These are phyloP conservation scores for Pichia cactophila DNA, from an alignment of 1,139 yeast genomes.

Conservation along the genomic window DNA sequence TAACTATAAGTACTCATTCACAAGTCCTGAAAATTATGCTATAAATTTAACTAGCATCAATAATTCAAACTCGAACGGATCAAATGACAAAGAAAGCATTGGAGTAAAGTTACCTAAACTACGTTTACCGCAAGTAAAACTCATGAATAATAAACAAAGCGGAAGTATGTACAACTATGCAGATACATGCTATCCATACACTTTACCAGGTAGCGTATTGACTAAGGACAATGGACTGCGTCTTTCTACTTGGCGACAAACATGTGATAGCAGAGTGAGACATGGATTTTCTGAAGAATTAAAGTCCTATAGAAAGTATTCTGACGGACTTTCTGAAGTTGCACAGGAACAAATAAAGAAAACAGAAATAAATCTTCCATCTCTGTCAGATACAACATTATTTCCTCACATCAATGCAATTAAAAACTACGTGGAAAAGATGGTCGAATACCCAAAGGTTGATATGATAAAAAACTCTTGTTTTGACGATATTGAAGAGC, in stretches of 20 bases:
- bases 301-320: constrained; percentile 24
- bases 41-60: not conserved
- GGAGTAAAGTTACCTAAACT: constrained; percentile 27
- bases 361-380: constrained; percentile 1
- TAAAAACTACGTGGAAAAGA: constrained; percentile 1
- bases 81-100: constrained; percentile 25
- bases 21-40: constrained; percentile 15
- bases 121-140: constrained; percentile 14
- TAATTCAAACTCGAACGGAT: not conserved
- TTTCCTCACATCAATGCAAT: constrained; percentile 10
- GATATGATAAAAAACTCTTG: constrained; percentile 15
- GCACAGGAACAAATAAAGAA: not conserved
- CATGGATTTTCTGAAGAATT: constrained; percentile 23
- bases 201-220: constrained; percentile 28
- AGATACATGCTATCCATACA: constrained; percentile 38
- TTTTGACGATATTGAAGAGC: constrained; percentile 16
- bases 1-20: constrained; percentile 11
- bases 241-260: constrained; percentile 28
- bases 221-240: constrained; percentile 21
- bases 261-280: constrained; percentile 23
- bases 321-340: constrained; percentile 10
- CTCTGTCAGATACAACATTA: constrained; percentile 1
- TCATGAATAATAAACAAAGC: constrained; percentile 2
- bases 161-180: constrained; percentile 25
- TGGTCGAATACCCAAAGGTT: constrained; percentile 6